Base-by-base conservation (phyloP, 179 eudicot species). In the Actinidia polygama region DNA sequence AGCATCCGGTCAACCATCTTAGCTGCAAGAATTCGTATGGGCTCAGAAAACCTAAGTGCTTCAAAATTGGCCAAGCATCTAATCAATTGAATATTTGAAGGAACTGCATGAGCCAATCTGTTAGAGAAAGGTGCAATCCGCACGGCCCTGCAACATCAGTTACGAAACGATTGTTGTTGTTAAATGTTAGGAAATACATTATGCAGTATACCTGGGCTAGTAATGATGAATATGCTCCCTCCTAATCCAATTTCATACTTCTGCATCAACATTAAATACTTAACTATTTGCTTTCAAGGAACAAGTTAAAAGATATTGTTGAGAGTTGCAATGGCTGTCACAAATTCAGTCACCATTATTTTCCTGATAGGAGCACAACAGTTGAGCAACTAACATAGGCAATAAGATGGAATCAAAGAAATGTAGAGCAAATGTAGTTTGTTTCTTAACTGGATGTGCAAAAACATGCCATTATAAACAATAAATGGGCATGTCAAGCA, bases 101-200 rank as follows among this genome's bases (percentile, higher is more conserved):
- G 94, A 81, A 92, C 99, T 30, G 89, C 93, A 85, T 95, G 95
- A 69, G 99, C 97, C 90, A 97, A 87, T 82, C 98, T 91, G 89
- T 97, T 97, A 47, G 99, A 95, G 87, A 97, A 97, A 68, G 99
- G 99, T 46, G 99, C 98, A 87, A 97, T 93, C 58, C 99, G 93
- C 47, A 97, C 98, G 85, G 99, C 99, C 88, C 99, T 97, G 90
- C 80, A 72, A 58, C 53, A 63, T 75, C 36, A 73, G 82, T 61
- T 18, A 59, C 67, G 54, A 23, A 18, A 62, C 61, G 11, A 54
- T 50, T 46, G 19, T 30, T 14, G 26, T 57, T 50, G 21, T 80
- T 72, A 51, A 73, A 46, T 44, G 55, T 61, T 18, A n/a, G 54
- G n/a, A 23, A 71, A 21, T 10, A 71, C 50, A 68, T 47, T 44